Percentiles rank a stretch among this genome's conserved stretches.
These are phyloP conservation scores for Aspergillus hancockii DNA, from an alignment of 495 filamentous ascomycete species.

Conservation along the genomic window DNA sequence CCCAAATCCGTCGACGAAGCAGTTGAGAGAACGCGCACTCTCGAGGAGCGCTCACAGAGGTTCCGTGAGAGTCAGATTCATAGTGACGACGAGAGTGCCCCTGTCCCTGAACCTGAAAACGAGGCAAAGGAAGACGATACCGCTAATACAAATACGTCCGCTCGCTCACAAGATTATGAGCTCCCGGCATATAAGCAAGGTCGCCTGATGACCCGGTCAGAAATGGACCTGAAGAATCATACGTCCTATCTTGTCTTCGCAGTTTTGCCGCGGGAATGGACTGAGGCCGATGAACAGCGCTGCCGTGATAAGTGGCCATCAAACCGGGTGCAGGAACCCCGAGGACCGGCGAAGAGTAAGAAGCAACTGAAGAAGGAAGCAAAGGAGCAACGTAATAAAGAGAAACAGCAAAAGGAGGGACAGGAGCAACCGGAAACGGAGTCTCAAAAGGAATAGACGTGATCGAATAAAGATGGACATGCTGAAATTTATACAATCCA, in stretches of 20 bases:
- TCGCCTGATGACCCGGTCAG: slow-evolving; percentile 72
- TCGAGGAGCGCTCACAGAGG: slow-evolving; percentile 64
- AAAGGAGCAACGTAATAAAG: slow-evolving; percentile 49
- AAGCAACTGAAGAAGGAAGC: slow-evolving; percentile 57
- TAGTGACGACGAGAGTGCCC: slow-evolving; percentile 6
- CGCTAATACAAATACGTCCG: neutral
- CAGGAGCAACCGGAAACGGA: neutral
- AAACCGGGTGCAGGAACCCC: slow-evolving; percentile 27
- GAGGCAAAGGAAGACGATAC: slow-evolving; percentile 20
- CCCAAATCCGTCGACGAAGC: slow-evolving; percentile 78
- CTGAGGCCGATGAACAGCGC: slow-evolving; percentile 73
- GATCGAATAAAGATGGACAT: neutral
- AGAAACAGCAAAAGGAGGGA: slow-evolving; percentile 39
- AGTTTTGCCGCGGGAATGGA: slow-evolving; percentile 82
- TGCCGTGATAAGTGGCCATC: slow-evolving; percentile 64
- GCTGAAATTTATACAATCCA: neutral
- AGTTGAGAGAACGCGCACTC: slow-evolving; percentile 63
- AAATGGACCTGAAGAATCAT: slow-evolving; percentile 90
- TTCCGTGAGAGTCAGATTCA: slow-evolving; percentile 44
- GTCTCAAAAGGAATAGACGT: neutral
- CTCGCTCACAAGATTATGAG: slow-evolving; percentile 8
- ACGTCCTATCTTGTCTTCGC: slow-evolving; percentile 96
- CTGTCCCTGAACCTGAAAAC: slow-evolving; percentile 25
- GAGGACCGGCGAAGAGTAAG: slow-evolving; percentile 45
- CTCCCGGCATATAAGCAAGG: slow-evolving; percentile 59